Percentiles rank a stretch among this genome's conserved stretches.
These are phyloP conservation scores for Effrenium voratum DNA, from an alignment of 73 alveolate genomes.

Conservation along the genomic window DNA sequence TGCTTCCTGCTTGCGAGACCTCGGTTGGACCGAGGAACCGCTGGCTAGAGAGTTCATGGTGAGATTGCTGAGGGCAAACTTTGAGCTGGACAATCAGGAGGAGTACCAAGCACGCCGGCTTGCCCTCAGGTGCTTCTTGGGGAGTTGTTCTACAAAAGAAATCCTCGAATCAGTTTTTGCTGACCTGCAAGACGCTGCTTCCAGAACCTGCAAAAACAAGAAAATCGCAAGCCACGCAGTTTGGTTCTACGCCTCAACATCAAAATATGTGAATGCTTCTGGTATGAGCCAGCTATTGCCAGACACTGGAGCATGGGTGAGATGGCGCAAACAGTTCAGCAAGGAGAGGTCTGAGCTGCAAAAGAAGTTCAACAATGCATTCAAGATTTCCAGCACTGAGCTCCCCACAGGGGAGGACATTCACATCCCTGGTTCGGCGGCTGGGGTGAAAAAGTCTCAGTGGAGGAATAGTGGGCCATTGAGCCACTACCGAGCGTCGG, in stretches of 20 bases:
- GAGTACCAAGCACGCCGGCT: neutral
- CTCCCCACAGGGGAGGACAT: neutral
- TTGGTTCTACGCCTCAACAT: neutral
- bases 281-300: neutral
- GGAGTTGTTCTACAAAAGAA: neutral
- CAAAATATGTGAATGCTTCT: neutral
- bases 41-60: neutral
- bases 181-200: neutral
- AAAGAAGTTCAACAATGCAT: neutral
- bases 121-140: neutral
- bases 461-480: neutral
- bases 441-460: neutral
- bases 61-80: neutral
- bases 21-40: neutral
- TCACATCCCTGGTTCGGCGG: neutral
- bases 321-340: neutral
- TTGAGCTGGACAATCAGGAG: neutral
- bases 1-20: neutral
- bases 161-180: neutral
- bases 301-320: neutral
- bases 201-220: neutral
- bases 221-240: neutral
- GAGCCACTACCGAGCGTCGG: neutral
- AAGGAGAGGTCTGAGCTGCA: neutral
- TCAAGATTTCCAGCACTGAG: neutral